A percentile compares a stretch with the other conserved stretches of the same genome.
phyloP scores from a whole-genome alignment of 345 rosid species.

The Camelina laxa region DNA sequence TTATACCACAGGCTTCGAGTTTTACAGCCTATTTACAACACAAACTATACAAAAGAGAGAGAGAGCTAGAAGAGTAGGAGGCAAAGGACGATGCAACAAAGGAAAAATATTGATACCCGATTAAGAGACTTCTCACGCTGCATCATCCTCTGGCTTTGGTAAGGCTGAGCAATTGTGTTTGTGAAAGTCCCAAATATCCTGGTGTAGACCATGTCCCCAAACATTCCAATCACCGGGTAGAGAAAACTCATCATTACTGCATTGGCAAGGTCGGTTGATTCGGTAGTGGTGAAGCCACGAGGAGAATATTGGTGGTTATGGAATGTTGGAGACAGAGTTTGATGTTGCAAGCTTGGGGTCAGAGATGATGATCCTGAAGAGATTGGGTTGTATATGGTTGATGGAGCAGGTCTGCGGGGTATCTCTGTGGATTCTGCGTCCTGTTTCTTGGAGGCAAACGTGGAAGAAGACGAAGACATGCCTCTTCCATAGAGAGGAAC shows the following conservation, averaged over 20 bases:
- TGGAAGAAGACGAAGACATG: constrained; percentile 46
- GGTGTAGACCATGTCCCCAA: constrained; percentile 63
- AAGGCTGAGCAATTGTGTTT: constrained; percentile 55
- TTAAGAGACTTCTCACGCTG: constrained; percentile 69
- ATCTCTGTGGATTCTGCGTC: constrained; percentile 42
- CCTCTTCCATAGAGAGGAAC: constrained; percentile 94
- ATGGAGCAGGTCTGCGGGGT: constrained; percentile 69
- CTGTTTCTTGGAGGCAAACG: constrained; percentile 28
- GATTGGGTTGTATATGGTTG: constrained; percentile 23
- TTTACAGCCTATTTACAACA: constrained; percentile 43
- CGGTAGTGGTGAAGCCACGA: constrained; percentile 49
- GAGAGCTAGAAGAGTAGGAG: constrained; percentile 52
- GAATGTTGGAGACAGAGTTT: constrained; percentile 31
- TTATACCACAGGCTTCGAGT: constrained; percentile 20
- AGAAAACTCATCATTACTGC: constrained; percentile 50
- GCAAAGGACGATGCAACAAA: constrained; percentile 76
- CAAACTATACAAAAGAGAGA: constrained; percentile 19
- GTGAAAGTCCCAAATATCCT: constrained; percentile 59
- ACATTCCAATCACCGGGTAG: constrained; percentile 61
- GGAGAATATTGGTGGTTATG: constrained; percentile 33
- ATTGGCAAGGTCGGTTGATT: constrained; percentile 51
- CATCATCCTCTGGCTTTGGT: constrained; percentile 64
- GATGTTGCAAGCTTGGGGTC: constrained; percentile 34
- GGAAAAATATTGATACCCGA: constrained; percentile 75
- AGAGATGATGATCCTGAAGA: constrained; percentile 23